Evolutionary conservation across 2,329 filamentous ascomycete species (phyloP), one percentile per base, ranked within the genome.

Genomic region (Aaosphaeria pasadenensis): DNA sequence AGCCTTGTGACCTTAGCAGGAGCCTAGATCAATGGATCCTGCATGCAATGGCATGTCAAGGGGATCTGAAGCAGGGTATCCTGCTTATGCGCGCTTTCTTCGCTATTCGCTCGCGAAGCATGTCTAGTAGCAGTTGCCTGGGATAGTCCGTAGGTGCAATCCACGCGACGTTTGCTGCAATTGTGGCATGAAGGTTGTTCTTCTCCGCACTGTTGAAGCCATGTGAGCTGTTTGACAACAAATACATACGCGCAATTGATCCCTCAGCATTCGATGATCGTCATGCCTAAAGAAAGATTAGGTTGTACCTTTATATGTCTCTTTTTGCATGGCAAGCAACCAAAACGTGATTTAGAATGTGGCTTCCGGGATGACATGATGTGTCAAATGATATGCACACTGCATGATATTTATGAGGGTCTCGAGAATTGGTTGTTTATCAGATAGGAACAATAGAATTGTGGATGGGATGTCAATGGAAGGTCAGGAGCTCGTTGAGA

Each of bases 151-250:
- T 42, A 47, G 11, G 7, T 30, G 32, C 45, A 47, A 13, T 13
- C 2, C 29, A 17, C 9, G 30, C 28, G 7, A 17, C 45, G 38
- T 4, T 43, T 47, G 38, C n/a, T 43, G 30, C 45, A 47, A 35
- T 47, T 47, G 5, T n/a, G 17, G 31, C 45, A 47, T 31, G 31
- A 32, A 17, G 45, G 45, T 35, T 4, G 5, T 36, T 47, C 45
- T 36, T 47, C 45, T 42, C 45, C 45, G 29, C 45, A 47, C 45
- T 47, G 38, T 9, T n/a, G 33, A 36, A n/a, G 33, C 33, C 2
- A 36, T n/a, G n/a, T 36, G 7, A 36, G 33, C 33, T 2, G n/a
- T n/a, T 36, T 36, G 7, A 36, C 7, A n/a, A 36, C n/a, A 36
- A n/a, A 36, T 2, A 36, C 2, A 36, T 9, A 36, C 7, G 33